Evolutionary conservation across 495 filamentous ascomycete species (phyloP).

Genomic region (Penicillium odoratum): DNA sequence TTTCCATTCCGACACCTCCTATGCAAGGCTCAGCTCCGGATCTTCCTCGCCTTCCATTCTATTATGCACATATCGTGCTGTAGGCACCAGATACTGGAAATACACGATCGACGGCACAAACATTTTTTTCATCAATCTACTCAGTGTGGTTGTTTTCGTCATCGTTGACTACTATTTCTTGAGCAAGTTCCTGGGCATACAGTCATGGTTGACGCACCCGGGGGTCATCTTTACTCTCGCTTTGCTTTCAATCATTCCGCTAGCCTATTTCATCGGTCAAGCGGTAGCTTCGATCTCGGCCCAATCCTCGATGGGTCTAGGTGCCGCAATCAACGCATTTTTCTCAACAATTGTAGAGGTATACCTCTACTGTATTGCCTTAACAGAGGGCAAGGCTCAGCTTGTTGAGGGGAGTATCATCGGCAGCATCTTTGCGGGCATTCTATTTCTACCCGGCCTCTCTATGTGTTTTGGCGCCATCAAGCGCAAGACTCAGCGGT

Average conservation of each 20-base stretch:
- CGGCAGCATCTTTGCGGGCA: constrained; percentile 95
- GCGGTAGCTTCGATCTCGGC: constrained; percentile 99
- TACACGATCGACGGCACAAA: constrained; percentile 98
- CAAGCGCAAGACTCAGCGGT: constrained; percentile 96
- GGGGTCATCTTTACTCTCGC: constrained; percentile 84
- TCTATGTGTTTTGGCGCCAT: constrained; percentile 99
- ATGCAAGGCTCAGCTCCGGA: constrained; percentile 61
- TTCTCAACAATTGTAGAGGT: constrained; percentile 99
- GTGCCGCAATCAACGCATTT: constrained; percentile 96
- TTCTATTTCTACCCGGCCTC: constrained; percentile 92
- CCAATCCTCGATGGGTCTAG: constrained; percentile 99
- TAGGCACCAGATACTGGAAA: constrained; percentile 96
- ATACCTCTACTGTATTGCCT: constrained; percentile 93
- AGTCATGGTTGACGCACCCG: constrained; percentile 71
- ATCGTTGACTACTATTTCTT: constrained; percentile 90
- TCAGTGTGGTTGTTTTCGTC: constrained; percentile 84
- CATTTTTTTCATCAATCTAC: constrained; percentile 97
- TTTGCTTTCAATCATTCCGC: constrained; percentile 87
- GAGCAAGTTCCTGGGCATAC: constrained; percentile 59
- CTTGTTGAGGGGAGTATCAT: constrained; percentile 96
- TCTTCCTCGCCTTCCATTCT: constrained; percentile 81
- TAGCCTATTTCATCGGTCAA: constrained; percentile 99
- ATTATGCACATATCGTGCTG: constrained; percentile 95
- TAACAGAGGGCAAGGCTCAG: constrained; percentile 88
- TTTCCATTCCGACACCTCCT: constrained; percentile 83